Percentiles rank a stretch among this genome's conserved stretches.
phyloP scores from a whole-genome alignment of 768 basidiomycete species.

The Lentinula sp. region DNA sequence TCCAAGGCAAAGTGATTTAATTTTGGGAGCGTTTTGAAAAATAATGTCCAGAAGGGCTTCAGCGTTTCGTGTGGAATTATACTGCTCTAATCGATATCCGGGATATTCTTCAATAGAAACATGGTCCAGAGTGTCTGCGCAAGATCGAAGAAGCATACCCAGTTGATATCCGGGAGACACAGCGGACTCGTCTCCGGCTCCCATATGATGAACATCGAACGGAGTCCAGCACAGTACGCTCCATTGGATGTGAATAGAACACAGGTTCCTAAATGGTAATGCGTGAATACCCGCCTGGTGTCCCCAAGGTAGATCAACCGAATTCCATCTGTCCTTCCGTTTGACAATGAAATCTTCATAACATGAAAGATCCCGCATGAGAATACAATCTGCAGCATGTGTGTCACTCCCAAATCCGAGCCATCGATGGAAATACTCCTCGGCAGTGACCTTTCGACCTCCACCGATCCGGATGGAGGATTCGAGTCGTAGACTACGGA shows the following conservation, averaged over 20 bases:
- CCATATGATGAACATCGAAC: neutral
- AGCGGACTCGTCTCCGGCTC: neutral
- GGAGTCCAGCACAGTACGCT: neutral
- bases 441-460: neutral
- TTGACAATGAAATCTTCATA: neutral
- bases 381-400: neutral
- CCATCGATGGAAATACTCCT: neutral
- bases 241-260: neutral
- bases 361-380: neutral
- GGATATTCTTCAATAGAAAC: neutral
- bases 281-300: neutral
- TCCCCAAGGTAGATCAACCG: slow-evolving; percentile 1
- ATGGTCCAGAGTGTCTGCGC: neutral
- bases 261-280: neutral
- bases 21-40: neutral
- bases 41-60: neutral
- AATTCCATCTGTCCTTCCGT: neutral
- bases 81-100: neutral
- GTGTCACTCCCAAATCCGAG: neutral
- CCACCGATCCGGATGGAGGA: slow-evolving; percentile 1
- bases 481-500: neutral
- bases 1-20: neutral
- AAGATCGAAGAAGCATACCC: neutral
- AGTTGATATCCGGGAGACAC: neutral
- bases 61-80: neutral